Evolutionary conservation across 2,329 filamentous ascomycete species (phyloP).

Genomic region (Pleomassaria siparia): DNA sequence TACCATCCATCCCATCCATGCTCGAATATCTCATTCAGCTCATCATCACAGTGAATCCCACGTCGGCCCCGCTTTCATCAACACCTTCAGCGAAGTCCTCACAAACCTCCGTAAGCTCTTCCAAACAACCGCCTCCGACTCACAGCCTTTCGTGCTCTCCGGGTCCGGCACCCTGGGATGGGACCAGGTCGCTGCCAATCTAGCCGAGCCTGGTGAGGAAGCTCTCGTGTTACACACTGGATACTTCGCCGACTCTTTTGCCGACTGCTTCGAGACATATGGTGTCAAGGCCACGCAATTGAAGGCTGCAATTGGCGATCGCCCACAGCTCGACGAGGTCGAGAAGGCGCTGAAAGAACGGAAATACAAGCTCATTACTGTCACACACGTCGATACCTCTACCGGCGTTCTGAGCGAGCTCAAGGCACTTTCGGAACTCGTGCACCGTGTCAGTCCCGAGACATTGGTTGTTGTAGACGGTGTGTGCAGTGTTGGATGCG

Average conservation of each 20-base stretch:
- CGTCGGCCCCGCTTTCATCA: constrained; percentile 85
- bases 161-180: constrained; percentile 95
- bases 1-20: neutral
- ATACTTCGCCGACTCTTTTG: constrained; percentile 96
- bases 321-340: constrained; percentile 82
- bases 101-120: constrained; percentile 89
- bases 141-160: constrained; percentile 91
- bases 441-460: constrained; percentile 83
- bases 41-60: constrained; percentile 75
- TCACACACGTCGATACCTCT: constrained; percentile 96
- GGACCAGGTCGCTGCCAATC: constrained; percentile 93
- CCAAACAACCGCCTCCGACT: constrained; percentile 77
- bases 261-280: constrained; percentile 88
- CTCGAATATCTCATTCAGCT: neutral
- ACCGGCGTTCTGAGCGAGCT: constrained; percentile 94
- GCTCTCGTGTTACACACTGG: constrained; percentile 92
- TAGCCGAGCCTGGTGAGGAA: constrained; percentile 85
- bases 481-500: constrained; percentile 93
- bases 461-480: constrained; percentile 93
- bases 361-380: constrained; percentile 90
- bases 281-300: constrained; percentile 88
- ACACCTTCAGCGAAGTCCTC: constrained; percentile 86
- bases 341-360: constrained; percentile 87
- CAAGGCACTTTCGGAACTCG: constrained; percentile 77
- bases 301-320: constrained; percentile 83